A percentile compares a stretch with the other conserved stretches of the same genome.
Evolutionary conservation across 2,329 filamentous ascomycete genomes (phyloP).

Genomic region (Calonectria pseudoturangicola): DNA sequence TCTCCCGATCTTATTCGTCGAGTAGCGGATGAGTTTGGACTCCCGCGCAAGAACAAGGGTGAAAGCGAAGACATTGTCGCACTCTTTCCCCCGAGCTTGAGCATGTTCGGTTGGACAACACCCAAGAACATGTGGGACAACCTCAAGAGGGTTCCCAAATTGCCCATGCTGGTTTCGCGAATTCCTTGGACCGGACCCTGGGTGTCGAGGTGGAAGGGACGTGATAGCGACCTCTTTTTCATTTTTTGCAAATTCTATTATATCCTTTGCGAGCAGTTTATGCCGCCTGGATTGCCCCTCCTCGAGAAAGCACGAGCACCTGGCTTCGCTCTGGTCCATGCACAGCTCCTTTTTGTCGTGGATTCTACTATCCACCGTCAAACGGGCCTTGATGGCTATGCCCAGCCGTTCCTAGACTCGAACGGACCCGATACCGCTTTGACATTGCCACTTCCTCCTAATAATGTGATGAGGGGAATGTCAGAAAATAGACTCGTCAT

Average conservation of each 20-base stretch:
- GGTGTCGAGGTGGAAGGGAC: conserved; percentile 89
- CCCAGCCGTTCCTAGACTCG: conserved; percentile 66
- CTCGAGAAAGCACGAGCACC: conserved; percentile 79
- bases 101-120: conserved; percentile 74
- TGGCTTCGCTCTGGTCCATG: conserved; percentile 86
- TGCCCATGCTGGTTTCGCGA: conserved; percentile 80
- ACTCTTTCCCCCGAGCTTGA: conserved; percentile 81
- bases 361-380: conserved; percentile 91
- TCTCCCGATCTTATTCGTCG: conserved; percentile 81
- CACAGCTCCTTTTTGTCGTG: conserved; percentile 85
- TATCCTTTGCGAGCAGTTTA: conserved; percentile 83
- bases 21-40: conserved; percentile 80
- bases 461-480: conserved; percentile 86
- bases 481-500: conserved; percentile 91
- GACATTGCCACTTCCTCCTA: conserved; percentile 77
- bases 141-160: conserved; percentile 79
- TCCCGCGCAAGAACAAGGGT: conserved; percentile 72
- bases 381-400: conserved; percentile 69
- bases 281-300: conserved; percentile 73
- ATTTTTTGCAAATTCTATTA: conserved; percentile 94
- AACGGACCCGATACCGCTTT: conserved; percentile 79
- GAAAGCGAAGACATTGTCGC: conserved; percentile 80
- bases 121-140: conserved; percentile 68
- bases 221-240: conserved; percentile 92
- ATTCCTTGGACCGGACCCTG: conserved; percentile 92